Evolutionary conservation across 768 basidiomycete genomes (phyloP).

Genomic region (Suillus tomentosus): DNA sequence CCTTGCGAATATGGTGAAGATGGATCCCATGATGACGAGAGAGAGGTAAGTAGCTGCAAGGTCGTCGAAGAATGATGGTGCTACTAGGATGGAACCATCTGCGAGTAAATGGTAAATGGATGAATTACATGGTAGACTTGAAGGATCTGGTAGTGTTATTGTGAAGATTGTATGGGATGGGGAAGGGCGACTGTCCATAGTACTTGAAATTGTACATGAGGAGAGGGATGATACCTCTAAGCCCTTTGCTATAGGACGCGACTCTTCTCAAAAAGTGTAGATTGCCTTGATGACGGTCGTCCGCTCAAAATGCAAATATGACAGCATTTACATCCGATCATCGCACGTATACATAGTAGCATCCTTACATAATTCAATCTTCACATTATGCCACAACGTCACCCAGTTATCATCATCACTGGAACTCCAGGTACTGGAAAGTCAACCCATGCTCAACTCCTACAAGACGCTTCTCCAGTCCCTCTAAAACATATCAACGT

Average conservation of each 20-base stretch:
- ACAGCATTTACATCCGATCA: too few species aligned
- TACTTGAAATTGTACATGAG: neutral
- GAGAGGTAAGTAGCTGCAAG: conserved; percentile 41
- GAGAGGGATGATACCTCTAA: too few species aligned
- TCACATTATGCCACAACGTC: neutral
- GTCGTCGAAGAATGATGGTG: conserved; percentile 48
- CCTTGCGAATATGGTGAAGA: conserved; percentile 52
- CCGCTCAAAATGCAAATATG: neutral
- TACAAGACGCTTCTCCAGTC: conserved; percentile 69
- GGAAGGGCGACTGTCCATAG: neutral
- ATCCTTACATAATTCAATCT: too few species aligned
- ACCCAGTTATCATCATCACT: conserved; percentile 69
- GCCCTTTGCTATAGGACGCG: too few species aligned
- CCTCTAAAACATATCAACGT: conserved; percentile 85
- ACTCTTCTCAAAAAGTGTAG: conserved; percentile 13
- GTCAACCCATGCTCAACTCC: conserved; percentile 87
- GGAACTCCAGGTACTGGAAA: conserved; percentile 97
- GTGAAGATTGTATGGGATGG: conserved; percentile 43
- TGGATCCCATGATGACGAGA: conserved; percentile 49
- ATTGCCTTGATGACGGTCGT: conserved; percentile 8
- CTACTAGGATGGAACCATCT: conserved; percentile 63
- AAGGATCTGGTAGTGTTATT: conserved; percentile 46
- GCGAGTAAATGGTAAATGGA: conserved; percentile 44
- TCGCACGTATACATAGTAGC: too few species aligned
- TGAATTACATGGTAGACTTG: conserved; percentile 24